Percentiles rank a stretch among this genome's conserved stretches.
Evolutionary conservation across 805 yeast species (phyloP).

Genomic region (Hanseniaspora nectarophila): DNA sequence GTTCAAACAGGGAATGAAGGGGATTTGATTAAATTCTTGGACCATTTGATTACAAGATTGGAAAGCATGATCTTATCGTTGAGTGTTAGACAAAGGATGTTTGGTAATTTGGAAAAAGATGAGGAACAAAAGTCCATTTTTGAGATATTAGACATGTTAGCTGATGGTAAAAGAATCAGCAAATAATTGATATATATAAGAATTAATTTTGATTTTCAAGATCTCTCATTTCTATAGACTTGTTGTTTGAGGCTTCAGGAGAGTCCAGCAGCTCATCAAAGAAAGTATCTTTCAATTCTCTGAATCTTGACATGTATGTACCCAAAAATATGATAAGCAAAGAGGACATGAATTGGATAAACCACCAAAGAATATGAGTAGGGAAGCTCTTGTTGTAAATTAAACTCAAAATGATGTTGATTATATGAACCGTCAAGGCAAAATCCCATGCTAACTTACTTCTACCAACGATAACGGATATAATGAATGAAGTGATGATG

Average conservation of each 20-base stretch:
- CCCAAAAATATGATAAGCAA: conserved; percentile 64
- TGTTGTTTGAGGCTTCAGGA: background rate
- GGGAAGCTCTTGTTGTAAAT: conserved; percentile 58
- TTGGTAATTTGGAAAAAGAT: conserved; percentile 19
- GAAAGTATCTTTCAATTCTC: conserved; percentile 76
- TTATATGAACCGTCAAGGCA: conserved; percentile 80
- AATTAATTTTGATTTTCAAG: conserved; percentile 21
- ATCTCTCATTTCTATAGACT: conserved; percentile 20
- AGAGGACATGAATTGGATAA: conserved; percentile 57
- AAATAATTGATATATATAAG: background rate
- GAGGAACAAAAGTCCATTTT: conserved; percentile 19
- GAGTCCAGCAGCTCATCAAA: conserved; percentile 71
- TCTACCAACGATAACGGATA: conserved; percentile 80
- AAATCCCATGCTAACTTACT: conserved; percentile 94
- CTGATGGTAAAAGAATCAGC: conserved; percentile 5
- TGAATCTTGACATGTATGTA: conserved; percentile 85
- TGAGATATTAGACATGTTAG: conserved; percentile 23
- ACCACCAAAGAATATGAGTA: conserved; percentile 65
- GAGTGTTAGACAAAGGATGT: conserved; percentile 32
- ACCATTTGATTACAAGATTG: conserved; percentile 55
- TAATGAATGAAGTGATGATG: conserved; percentile 67
- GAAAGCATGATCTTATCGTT: conserved; percentile 46
- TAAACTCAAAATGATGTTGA: conserved; percentile 43
- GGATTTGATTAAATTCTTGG: conserved; percentile 47
- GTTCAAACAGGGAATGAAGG: conserved; percentile 22